phyloP scores from a whole-genome alignment of 164 flowering plant genomes.

The Vitis vinifera region ASM3070453v1 NC_081809.1:22474501-22475000 shows the following conservation, averaged over 20 bases:
- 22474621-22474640: not conserved
- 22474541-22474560: not conserved
- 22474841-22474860: not conserved
- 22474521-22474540: not conserved
- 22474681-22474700: constrained; percentile 59
- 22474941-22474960: not conserved
- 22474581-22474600: no score
- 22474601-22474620: no score
- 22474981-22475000: not conserved
- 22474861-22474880: constrained; percentile 20
- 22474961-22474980: not conserved
- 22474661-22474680: constrained; percentile 8
- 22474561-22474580: not conserved
- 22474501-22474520: not conserved
- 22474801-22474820: no score
- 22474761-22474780: constrained; percentile 41
- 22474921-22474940: constrained; percentile 59
- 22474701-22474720: constrained; percentile 47
- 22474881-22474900: constrained; percentile 84
- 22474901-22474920: constrained; percentile 64
- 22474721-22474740: constrained; percentile 75
- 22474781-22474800: not conserved
- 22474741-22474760: constrained; percentile 87
- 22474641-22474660: not conserved
- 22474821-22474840: not conserved